Conservation (phyloP, 169 alveolate genomes). For the Plasmodium knowlesi region DNA sequence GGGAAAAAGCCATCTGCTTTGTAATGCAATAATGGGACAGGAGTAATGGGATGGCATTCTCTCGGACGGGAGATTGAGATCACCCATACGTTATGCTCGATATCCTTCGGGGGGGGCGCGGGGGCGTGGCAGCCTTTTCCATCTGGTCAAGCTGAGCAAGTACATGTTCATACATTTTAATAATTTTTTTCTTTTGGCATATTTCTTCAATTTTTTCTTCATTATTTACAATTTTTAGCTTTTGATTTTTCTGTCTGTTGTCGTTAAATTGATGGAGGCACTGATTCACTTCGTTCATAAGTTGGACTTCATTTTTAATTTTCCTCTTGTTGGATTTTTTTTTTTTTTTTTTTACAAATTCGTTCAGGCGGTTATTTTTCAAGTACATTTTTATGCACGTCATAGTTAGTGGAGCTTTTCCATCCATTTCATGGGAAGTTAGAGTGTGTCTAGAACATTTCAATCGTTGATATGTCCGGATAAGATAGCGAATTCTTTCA, state of each 20-base stretch:
- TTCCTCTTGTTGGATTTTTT: neutral
- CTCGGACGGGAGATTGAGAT: neutral
- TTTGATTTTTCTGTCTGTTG: slow-evolving; percentile 30
- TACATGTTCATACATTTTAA: slow-evolving; percentile 46
- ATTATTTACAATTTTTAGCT: slow-evolving; percentile 12
- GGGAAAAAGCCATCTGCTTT: neutral
- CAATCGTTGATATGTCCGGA: slow-evolving; percentile 11
- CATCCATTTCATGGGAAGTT: neutral
- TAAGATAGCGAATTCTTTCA: slow-evolving; percentile 16
- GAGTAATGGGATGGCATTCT: neutral
- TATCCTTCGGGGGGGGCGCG: neutral
- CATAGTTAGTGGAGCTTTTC: neutral
- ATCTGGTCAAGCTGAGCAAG: slow-evolving; percentile 17
- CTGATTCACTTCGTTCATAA: slow-evolving; percentile 12
- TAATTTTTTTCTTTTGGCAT: slow-evolving; percentile 35
- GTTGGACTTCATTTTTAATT: neutral
- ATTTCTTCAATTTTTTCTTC: slow-evolving; percentile 62
- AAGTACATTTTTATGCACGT: slow-evolving; percentile 31
- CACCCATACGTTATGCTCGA: slow-evolving; percentile 19
- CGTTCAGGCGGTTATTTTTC: neutral
- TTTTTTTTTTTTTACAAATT: slow-evolving; percentile 4
- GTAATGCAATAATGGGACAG: neutral
- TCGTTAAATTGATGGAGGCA: slow-evolving; percentile 14
- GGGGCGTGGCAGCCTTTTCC: neutral
- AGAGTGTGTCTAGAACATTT: neutral